Percentiles rank a stretch among this genome's conserved stretches.
phyloP scores from a whole-genome alignment of 2,329 filamentous ascomycete genomes.

The Coniella vitis region DNA sequence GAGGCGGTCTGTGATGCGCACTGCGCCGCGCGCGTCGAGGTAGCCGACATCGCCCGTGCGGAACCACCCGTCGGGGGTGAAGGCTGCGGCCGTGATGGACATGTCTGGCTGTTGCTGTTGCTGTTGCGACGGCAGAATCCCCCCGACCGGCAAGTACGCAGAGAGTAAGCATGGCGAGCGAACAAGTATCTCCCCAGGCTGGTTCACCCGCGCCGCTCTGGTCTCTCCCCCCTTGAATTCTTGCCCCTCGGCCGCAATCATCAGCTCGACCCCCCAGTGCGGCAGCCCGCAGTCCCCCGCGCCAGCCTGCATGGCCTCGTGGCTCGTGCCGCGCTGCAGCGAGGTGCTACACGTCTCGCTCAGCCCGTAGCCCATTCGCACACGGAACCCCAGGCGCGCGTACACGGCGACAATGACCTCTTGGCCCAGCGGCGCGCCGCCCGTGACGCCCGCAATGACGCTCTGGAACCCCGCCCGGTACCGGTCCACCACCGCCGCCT shows the following conservation, averaged over 20 bases:
- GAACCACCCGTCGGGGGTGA: slow-evolving; percentile 56
- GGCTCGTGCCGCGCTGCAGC: slow-evolving; percentile 48
- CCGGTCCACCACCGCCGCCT: slow-evolving; percentile 60
- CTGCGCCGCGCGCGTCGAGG: slow-evolving; percentile 44
- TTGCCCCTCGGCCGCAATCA: slow-evolving; percentile 48
- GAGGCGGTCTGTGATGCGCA: slow-evolving; percentile 64
- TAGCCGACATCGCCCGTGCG: slow-evolving; percentile 65
- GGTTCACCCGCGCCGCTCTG: slow-evolving; percentile 34
- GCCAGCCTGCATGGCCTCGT: slow-evolving; percentile 36
- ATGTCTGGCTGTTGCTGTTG: slow-evolving; percentile 25
- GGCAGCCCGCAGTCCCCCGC: slow-evolving; percentile 57
- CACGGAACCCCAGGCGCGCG: slow-evolving; percentile 45
- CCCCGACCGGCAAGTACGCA: slow-evolving; percentile 59
- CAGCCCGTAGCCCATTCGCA: slow-evolving; percentile 65
- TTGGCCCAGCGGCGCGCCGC: slow-evolving; percentile 56
- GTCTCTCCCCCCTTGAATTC: slow-evolving; percentile 26
- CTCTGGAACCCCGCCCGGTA: slow-evolving; percentile 42
- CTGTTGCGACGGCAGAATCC: slow-evolving; percentile 18
- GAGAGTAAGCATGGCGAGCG: slow-evolving; percentile 58
- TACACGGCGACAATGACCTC: slow-evolving; percentile 54
- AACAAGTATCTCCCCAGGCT: slow-evolving; percentile 60
- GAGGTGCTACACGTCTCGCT: slow-evolving; percentile 64
- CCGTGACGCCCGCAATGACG: slow-evolving; percentile 46
- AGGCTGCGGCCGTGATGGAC: slow-evolving; percentile 29
- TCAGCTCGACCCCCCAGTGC: slow-evolving; percentile 61